Percentiles rank a stretch among this genome's conserved stretches.
phyloP scores from a whole-genome alignment of 2,329 filamentous ascomycete genomes.

The Xylariales sp. region DNA sequence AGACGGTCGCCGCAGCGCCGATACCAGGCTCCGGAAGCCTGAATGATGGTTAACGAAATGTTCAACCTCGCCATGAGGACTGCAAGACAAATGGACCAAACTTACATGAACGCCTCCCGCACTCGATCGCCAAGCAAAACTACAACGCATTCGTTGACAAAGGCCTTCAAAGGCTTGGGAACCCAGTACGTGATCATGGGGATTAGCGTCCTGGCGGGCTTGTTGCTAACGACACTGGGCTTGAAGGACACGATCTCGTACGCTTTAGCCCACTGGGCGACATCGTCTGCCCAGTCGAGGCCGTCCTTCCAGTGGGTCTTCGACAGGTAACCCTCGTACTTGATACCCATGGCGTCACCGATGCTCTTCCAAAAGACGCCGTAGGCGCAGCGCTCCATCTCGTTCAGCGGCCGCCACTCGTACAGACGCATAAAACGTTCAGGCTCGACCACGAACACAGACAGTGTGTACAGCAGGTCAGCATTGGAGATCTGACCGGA shows the following conservation, averaged over 20 bases:
- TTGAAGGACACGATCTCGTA: conserved; percentile 61
- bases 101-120: conserved; percentile 61
- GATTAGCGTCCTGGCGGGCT: conserved; percentile 55
- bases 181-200: conserved; percentile 55
- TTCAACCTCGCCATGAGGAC: neutral
- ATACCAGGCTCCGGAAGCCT: conserved; percentile 41
- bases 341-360: conserved; percentile 66
- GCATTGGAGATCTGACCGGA: conserved; percentile 30
- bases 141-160: conserved; percentile 46
- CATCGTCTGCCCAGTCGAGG: conserved; percentile 46
- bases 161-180: conserved; percentile 38
- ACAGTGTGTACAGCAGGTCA: conserved; percentile 34
- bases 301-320: conserved; percentile 39
- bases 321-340: conserved; percentile 35
- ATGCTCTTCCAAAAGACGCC: conserved; percentile 68
- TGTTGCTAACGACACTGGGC: conserved; percentile 42
- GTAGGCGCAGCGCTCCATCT: conserved; percentile 64
- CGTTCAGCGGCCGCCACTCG: conserved; percentile 66
- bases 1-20: conserved; percentile 32
- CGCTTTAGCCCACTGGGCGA: conserved; percentile 39
- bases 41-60: neutral
- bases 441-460: conserved; percentile 63
- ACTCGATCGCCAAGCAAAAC: conserved; percentile 62
- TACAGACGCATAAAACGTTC: conserved; percentile 57
- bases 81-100: conserved; percentile 4